Evolutionary conservation across 106 monocot species (phyloP).

Genomic region (Dendrobium officinale): DNA sequence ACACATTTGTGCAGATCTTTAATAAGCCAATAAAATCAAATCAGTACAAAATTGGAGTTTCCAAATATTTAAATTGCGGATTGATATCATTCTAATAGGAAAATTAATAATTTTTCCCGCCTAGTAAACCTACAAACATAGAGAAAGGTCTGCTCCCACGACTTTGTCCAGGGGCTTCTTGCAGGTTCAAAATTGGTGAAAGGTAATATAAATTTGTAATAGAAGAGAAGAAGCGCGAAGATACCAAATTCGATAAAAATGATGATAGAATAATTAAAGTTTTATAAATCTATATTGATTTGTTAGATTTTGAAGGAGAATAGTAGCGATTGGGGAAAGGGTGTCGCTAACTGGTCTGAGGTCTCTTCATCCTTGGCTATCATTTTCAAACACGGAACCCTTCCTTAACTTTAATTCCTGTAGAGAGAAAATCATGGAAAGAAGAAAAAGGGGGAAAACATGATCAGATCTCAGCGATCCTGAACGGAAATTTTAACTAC

Average conservation of each 20-base stretch:
- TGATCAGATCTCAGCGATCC: slow-evolving; percentile 9
- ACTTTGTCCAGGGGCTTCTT: not conserved
- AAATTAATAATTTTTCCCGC: not conserved
- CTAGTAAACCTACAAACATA: not conserved
- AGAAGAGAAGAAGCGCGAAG: not conserved
- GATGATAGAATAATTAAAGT: not conserved
- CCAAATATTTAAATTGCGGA: not conserved
- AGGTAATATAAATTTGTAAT: not conserved
- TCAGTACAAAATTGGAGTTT: not conserved
- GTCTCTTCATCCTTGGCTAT: not conserved
- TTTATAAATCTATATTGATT: not conserved
- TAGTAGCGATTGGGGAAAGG: not conserved
- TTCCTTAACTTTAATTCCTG: slow-evolving; percentile 6
- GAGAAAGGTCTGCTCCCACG: not conserved
- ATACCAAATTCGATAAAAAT: not conserved
- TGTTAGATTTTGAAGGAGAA: not conserved
- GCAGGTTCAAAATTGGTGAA: not conserved
- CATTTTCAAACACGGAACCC: slow-evolving; percentile 7
- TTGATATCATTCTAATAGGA: not conserved
- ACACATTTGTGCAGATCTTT: not conserved
- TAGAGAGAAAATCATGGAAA: slow-evolving; percentile 3
- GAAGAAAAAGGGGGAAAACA: slow-evolving; percentile 2
- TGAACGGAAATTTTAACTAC: not conserved
- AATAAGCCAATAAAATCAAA: not conserved
- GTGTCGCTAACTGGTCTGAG: slow-evolving; percentile 1